Evolutionary conservation across 2,329 filamentous ascomycete species (phyloP).

Genomic region (Rasamsonia emersonii): DNA sequence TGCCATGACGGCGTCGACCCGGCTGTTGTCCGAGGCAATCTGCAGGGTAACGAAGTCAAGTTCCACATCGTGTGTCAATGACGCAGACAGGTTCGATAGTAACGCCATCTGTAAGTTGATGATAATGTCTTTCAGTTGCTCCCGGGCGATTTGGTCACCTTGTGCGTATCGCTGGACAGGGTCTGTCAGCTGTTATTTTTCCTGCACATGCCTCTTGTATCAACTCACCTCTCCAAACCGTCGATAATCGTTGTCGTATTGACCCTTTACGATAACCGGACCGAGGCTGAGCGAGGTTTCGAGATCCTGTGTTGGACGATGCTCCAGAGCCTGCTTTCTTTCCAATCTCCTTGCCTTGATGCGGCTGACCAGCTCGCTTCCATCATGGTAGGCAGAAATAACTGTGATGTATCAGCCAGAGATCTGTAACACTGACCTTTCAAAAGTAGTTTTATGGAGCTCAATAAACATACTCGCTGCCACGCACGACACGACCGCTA

Average conservation of each 20-base stretch:
- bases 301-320: constrained; percentile 18
- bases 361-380: constrained; percentile 18
- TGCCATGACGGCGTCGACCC: constrained; percentile 25
- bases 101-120: constrained; percentile 28
- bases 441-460: neutral
- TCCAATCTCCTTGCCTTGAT: constrained; percentile 17
- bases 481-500: constrained; percentile 16
- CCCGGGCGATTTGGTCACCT: constrained; percentile 29
- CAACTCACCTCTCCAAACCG: constrained; percentile 20
- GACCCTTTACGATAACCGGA: constrained; percentile 24
- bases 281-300: constrained; percentile 28
- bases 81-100: constrained; percentile 23
- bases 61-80: constrained; percentile 21
- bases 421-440: neutral
- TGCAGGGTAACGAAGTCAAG: constrained; percentile 25
- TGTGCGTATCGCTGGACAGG: constrained; percentile 16
- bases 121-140: constrained; percentile 32
- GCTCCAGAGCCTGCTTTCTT: constrained; percentile 13
- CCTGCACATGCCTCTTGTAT: neutral
- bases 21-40: constrained; percentile 26
- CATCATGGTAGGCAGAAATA: constrained; percentile 24
- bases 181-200: neutral
- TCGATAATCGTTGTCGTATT: constrained; percentile 26
- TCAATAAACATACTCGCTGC: constrained; percentile 14
- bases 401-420: constrained; percentile 12